Conservation (phyloP, 1,139 yeast species). For the Debaryomyces robertsiae region DNA sequence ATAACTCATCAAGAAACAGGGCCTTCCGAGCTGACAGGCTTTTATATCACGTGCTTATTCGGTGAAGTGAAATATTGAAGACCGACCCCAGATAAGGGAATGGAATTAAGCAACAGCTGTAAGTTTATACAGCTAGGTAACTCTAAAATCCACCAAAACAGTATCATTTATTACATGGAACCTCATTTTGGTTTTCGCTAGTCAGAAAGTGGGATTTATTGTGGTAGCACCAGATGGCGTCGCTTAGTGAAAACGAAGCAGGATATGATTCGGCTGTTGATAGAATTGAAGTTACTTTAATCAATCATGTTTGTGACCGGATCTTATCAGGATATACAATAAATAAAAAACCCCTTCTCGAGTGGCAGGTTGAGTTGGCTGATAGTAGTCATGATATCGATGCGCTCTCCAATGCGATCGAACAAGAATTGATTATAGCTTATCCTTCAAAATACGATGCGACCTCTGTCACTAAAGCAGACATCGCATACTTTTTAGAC, state of each 20-base stretch:
- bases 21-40: too few species aligned
- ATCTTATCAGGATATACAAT: conserved; percentile 30
- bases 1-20: too few species aligned
- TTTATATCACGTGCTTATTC: too few species aligned
- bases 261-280: conserved; percentile 6
- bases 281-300: conserved; percentile 15
- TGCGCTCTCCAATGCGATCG: conserved; percentile 24
- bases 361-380: conserved; percentile 43
- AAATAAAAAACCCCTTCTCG: conserved; percentile 29
- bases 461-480: conserved; percentile 5
- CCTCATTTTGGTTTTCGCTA: too few species aligned
- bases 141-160: too few species aligned
- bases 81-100: too few species aligned
- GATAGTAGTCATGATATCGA: conserved; percentile 25
- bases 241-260: conserved; percentile 1
- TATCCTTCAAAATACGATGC: conserved; percentile 14
- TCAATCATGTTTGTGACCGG: conserved; percentile 26
- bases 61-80: too few species aligned
- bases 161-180: too few species aligned
- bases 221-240: background rate
- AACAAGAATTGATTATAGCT: conserved; percentile 27
- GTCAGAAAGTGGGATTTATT: too few species aligned
- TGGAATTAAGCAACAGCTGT: too few species aligned
- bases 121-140: too few species aligned
- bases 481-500: conserved; percentile 19